These are phyloP conservation scores for Trichoderma citrinoviride DNA, from an alignment of 2,329 filamentous ascomycete species.

Conservation along the genomic window DNA sequence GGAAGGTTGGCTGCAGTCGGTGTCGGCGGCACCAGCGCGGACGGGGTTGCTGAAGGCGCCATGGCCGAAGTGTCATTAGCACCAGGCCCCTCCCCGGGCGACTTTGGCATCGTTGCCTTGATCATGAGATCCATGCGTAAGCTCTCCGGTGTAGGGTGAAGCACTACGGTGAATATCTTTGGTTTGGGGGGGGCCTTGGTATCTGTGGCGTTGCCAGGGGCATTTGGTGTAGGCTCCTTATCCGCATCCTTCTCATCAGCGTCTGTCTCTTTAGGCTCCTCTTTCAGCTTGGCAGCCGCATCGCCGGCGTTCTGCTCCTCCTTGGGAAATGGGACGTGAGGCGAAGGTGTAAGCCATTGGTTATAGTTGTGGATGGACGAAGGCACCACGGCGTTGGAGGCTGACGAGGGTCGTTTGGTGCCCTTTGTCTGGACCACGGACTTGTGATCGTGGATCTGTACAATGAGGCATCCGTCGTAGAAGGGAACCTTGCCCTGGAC, in stretches of 20 bases:
- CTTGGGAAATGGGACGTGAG: constrained; percentile 73
- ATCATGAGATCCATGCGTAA: constrained; percentile 73
- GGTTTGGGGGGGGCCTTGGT: constrained; percentile 47
- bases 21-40: constrained; percentile 58
- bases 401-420: constrained; percentile 47
- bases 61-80: constrained; percentile 40
- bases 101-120: constrained; percentile 68
- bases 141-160: constrained; percentile 78
- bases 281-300: constrained; percentile 33
- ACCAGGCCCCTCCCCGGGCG: constrained; percentile 36
- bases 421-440: constrained; percentile 59
- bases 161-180: constrained; percentile 71
- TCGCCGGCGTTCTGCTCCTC: constrained; percentile 44
- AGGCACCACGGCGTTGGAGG: constrained; percentile 60
- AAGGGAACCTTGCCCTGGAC: constrained; percentile 70
- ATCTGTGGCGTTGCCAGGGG: constrained; percentile 45
- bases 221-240: constrained; percentile 49
- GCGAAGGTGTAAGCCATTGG: constrained; percentile 83
- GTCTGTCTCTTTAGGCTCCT: constrained; percentile 34
- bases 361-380: constrained; percentile 94
- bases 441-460: constrained; percentile 88
- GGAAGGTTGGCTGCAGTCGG: constrained; percentile 59
- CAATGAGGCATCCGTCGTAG: constrained; percentile 93
- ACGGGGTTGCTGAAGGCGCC: constrained; percentile 66
- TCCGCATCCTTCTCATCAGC: constrained; percentile 53